Conservation (phyloP, 2,329 filamentous ascomycete genomes). For the Trichoderma sp. region DNA sequence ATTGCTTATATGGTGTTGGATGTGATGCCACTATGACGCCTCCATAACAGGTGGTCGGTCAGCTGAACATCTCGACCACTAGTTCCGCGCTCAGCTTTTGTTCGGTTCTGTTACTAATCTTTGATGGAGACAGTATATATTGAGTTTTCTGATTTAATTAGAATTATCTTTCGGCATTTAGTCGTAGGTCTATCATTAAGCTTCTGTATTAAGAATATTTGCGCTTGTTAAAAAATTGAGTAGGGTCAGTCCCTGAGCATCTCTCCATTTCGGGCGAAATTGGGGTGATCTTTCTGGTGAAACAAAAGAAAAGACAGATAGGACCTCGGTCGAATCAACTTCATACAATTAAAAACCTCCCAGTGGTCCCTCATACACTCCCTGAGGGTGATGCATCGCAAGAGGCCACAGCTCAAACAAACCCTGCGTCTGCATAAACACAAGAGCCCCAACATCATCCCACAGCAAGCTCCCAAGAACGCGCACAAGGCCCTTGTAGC, state of each 20-base stretch:
- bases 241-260: neutral
- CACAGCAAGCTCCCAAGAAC: conserved; percentile 28
- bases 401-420: conserved; percentile 27
- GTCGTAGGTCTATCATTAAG: neutral
- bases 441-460: conserved; percentile 26
- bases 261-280: neutral
- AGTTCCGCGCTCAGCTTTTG: neutral
- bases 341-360: neutral
- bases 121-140: neutral
- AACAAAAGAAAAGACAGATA: neutral
- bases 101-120: neutral
- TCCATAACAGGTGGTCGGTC: neutral
- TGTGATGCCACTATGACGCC: conserved; percentile 16
- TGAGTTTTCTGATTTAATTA: neutral
- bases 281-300: neutral
- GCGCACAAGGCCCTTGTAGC: conserved; percentile 26
- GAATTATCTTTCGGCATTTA: neutral
- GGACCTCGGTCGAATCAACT: neutral
- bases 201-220: neutral
- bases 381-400: conserved; percentile 24
- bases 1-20: neutral
- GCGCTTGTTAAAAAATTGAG: neutral
- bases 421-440: conserved; percentile 21
- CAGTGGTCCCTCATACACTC: conserved; percentile 24
- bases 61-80: conserved; percentile 4